Conservation (phyloP, 2,329 filamentous ascomycete species). For the Scedosporium dehoogii region DNA sequence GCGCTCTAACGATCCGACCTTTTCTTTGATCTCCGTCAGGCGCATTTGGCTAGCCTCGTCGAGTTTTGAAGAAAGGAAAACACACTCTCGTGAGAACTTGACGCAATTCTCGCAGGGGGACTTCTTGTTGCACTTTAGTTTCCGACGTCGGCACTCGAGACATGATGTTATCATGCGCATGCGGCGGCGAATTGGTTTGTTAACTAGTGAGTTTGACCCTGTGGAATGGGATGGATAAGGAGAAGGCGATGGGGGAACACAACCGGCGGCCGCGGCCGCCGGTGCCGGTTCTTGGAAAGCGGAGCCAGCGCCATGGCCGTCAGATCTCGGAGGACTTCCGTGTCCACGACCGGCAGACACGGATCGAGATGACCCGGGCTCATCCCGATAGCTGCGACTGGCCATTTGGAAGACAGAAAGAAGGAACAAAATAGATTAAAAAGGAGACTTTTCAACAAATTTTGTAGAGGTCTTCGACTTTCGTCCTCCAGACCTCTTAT, state of each 20-base stretch:
- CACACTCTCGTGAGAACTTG: slow-evolving; percentile 41
- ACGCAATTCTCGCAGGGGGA: slow-evolving; percentile 61
- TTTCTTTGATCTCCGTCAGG: slow-evolving; percentile 69
- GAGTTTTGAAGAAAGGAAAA: slow-evolving; percentile 58
- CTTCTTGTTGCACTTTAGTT: slow-evolving; percentile 68
- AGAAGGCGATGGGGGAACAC: not conserved
- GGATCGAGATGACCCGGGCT: not conserved
- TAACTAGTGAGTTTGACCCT: not conserved
- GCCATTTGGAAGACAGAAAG: not conserved
- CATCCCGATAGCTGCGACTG: not conserved
- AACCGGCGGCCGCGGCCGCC: not conserved
- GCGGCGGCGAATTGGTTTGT: slow-evolving; percentile 40
- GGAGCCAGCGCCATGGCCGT: not conserved
- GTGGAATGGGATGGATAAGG: not conserved
- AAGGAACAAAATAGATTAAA: not conserved
- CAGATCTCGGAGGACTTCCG: not conserved
- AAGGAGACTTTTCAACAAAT: not conserved
- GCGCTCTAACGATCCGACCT: slow-evolving; percentile 61
- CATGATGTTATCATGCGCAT: slow-evolving; percentile 61
- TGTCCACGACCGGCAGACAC: not conserved
- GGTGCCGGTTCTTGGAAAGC: not conserved
- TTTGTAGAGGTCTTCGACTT: not conserved
- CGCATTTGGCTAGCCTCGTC: slow-evolving; percentile 61
- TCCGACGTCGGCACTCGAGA: slow-evolving; percentile 62
- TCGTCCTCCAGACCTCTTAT: not conserved